phyloP scores from a whole-genome alignment of 192 early-diverging fungal genomes.

The Linnemannia elongata region DNA sequence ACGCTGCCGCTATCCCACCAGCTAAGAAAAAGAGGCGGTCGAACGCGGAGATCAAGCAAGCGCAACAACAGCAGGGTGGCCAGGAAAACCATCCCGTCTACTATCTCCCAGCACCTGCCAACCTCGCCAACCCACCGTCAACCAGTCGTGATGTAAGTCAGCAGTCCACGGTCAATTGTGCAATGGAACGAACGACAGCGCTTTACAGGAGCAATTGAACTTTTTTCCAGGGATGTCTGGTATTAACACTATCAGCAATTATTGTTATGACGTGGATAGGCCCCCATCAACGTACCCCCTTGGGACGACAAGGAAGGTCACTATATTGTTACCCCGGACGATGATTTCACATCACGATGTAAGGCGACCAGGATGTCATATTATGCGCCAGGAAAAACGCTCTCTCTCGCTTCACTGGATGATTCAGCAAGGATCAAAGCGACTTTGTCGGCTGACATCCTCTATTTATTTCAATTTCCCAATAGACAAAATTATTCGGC shows the following conservation, averaged over 20 bases:
- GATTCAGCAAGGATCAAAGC: conserved; percentile 94
- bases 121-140: conserved; percentile 15
- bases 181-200: no score
- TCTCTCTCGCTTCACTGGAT: conserved; percentile 75
- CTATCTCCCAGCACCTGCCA: conserved; percentile 26
- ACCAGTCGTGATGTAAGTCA: conserved; percentile 29
- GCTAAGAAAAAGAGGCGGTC: conserved; percentile 40
- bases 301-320: conserved; percentile 95
- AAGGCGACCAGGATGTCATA: conserved; percentile 26
- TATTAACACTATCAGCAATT: no score
- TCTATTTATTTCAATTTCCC: background rate
- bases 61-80: conserved; percentile 5
- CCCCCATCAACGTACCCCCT: conserved; percentile 43
- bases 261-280: conserved; percentile 1
- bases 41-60: conserved; percentile 31
- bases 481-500: conserved; percentile 83
- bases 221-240: background rate
- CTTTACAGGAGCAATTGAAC: background rate
- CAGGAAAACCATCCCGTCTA: conserved; percentile 23
- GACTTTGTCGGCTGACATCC: conserved; percentile 66
- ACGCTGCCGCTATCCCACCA: conserved; percentile 13
- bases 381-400: conserved; percentile 70
- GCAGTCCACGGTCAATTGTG: background rate
- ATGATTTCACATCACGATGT: conserved; percentile 85
- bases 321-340: conserved; percentile 81